Percentiles rank a stretch among this genome's conserved stretches.
These are phyloP conservation scores for Tolypocladium ophioglossoides DNA, from an alignment of 2,329 filamentous ascomycete genomes.

Conservation along the genomic window DNA sequence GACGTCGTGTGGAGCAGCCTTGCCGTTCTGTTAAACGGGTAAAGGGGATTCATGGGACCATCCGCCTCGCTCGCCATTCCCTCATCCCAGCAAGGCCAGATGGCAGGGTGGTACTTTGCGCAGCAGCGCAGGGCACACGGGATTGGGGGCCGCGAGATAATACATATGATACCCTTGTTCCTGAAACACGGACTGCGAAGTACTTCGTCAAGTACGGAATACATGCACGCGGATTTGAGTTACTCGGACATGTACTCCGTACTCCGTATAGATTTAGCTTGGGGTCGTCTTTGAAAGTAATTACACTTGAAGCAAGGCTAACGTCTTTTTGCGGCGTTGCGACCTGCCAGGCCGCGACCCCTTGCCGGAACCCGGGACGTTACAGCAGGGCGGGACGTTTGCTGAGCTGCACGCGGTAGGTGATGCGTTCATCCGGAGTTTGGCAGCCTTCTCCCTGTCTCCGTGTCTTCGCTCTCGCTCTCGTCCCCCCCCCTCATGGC, in stretches of 20 bases:
- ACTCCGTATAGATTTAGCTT: too few relatives aligned
- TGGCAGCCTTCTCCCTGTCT: background rate
- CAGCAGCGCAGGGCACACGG: background rate
- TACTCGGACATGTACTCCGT: too few relatives aligned
- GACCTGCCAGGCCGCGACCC: too few relatives aligned
- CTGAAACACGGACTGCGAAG: background rate
- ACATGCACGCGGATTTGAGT: background rate
- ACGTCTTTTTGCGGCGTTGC: background rate
- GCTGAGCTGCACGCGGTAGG: background rate
- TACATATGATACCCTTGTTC: background rate
- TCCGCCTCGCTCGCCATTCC: too few relatives aligned
- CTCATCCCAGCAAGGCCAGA: background rate
- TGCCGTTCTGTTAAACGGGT: background rate
- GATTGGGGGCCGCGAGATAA: background rate
- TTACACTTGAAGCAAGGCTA: background rate
- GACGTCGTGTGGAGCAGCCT: background rate
- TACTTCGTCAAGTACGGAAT: too few relatives aligned
- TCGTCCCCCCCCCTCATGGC: too few relatives aligned
- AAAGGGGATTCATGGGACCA: too few relatives aligned
- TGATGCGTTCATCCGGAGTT: background rate
- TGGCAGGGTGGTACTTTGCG: background rate
- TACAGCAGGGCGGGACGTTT: background rate
- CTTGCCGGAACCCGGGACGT: too few relatives aligned
- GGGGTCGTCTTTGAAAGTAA: background rate
- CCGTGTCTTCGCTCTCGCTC: background rate